Conservation (phyloP, 306 rosid genomes). For the Purshia tridentata region DNA sequence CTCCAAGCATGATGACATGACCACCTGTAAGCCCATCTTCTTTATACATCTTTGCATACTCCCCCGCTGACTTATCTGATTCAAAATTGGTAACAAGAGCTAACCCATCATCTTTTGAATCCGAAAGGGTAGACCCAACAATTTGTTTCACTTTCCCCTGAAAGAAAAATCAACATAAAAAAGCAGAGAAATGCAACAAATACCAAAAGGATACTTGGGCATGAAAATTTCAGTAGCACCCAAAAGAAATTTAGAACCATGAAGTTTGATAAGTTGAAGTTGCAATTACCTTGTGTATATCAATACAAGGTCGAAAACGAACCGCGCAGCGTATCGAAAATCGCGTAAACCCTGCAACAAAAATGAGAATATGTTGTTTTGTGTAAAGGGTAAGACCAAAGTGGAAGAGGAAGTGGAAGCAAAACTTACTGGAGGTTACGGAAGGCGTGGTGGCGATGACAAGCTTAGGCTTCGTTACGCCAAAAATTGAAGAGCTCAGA, state of each 20-base stretch:
- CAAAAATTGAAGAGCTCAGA: constrained; percentile 20
- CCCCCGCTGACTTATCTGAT: constrained; percentile 86
- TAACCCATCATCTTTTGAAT: constrained; percentile 61
- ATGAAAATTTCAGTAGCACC: neutral
- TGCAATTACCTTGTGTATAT: constrained; percentile 71
- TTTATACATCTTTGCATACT: constrained; percentile 69
- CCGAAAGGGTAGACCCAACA: constrained; percentile 88
- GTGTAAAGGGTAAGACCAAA: neutral
- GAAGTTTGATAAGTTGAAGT: neutral
- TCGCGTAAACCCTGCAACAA: constrained; percentile 30
- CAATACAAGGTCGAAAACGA: constrained; percentile 84
- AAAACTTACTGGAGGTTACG: constrained; percentile 38
- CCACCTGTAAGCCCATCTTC: constrained; percentile 80
- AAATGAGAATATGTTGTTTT: neutral
- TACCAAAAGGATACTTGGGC: neutral
- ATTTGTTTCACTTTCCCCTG: constrained; percentile 95
- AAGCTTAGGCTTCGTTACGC: constrained; percentile 18
- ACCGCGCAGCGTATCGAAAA: constrained; percentile 47
- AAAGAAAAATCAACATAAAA: constrained; percentile 11
- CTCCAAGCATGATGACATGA: constrained; percentile 91
- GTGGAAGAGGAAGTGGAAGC: neutral
- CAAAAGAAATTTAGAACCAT: neutral
- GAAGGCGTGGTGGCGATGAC: constrained; percentile 17
- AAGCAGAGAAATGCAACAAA: neutral
- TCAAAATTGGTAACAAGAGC: constrained; percentile 80